These are phyloP conservation scores for Dalbergia cochinchinensis DNA, from an alignment of 306 rosid species.

Conservation along the genomic window DNA sequence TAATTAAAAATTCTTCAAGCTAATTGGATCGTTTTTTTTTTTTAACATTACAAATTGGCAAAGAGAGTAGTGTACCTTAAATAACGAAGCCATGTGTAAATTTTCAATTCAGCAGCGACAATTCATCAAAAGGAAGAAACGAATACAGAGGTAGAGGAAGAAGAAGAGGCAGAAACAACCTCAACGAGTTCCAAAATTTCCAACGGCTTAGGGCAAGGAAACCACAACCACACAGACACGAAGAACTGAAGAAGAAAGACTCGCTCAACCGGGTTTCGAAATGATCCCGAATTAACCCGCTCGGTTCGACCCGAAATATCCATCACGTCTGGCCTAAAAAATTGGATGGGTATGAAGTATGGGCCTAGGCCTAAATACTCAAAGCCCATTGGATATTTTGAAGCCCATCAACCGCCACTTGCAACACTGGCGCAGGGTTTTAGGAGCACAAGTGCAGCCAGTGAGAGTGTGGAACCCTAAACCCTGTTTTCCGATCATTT, in stretches of 20 bases:
- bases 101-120: constrained; percentile 28
- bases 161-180: neutral
- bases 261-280: neutral
- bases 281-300: too few species aligned
- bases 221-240: neutral
- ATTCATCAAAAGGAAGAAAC: neutral
- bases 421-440: constrained; percentile 19
- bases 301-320: constrained; percentile 6
- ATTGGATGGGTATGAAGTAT: too few species aligned
- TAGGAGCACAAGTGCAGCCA: neutral
- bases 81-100: constrained; percentile 61
- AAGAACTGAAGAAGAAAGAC: too few species aligned
- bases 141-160: neutral
- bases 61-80: constrained; percentile 51
- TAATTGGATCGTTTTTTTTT: neutral
- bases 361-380: neutral
- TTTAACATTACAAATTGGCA: too few species aligned
- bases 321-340: neutral
- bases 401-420: neutral
- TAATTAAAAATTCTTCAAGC: neutral
- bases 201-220: constrained; percentile 36
- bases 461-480: constrained; percentile 37
- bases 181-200: constrained; percentile 1
- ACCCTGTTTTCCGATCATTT: neutral
- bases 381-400: neutral